phyloP scores from a whole-genome alignment of 768 basidiomycete genomes.

The Leccinum pellstonianum region DNA sequence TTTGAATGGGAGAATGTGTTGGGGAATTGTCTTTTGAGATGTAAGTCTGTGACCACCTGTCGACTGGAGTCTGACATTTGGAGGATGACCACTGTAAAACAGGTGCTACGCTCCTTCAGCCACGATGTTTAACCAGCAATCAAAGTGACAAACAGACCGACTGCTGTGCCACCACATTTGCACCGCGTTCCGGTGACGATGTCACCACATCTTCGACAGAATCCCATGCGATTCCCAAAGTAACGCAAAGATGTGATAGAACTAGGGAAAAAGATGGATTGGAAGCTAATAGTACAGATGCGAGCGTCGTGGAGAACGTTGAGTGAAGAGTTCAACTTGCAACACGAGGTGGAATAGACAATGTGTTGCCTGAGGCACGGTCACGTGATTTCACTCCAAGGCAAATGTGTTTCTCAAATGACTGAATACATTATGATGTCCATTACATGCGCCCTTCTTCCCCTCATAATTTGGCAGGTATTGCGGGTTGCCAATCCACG shows the following conservation, averaged over 20 bases:
- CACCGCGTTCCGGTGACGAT: constrained; percentile 72
- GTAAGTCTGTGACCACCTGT: constrained; percentile 82
- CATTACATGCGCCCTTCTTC: background rate
- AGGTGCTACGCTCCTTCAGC: constrained; percentile 48
- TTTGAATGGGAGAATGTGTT: constrained; percentile 31
- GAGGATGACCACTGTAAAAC: constrained; percentile 60
- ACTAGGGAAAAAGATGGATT: background rate
- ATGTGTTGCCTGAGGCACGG: constrained; percentile 2
- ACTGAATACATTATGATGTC: background rate
- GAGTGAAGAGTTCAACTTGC: constrained; percentile 7
- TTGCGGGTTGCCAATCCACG: constrained; percentile 60
- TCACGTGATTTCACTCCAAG: constrained; percentile 20
- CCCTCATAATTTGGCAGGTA: constrained; percentile 25
- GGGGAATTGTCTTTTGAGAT: constrained; percentile 56
- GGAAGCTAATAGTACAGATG: background rate
- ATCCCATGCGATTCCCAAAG: constrained; percentile 54
- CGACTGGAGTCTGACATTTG: constrained; percentile 42
- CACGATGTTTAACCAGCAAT: constrained; percentile 2
- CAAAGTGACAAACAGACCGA: constrained; percentile 53
- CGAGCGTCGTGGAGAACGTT: constrained; percentile 2
- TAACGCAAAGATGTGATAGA: background rate
- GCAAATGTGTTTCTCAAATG: background rate
- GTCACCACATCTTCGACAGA: constrained; percentile 83
- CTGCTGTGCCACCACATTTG: constrained; percentile 76
- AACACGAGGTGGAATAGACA: constrained; percentile 11